Base-by-base conservation (phyloP, 2,329 filamentous ascomycete species). In the Aspergillus novofumigatus region DNA sequence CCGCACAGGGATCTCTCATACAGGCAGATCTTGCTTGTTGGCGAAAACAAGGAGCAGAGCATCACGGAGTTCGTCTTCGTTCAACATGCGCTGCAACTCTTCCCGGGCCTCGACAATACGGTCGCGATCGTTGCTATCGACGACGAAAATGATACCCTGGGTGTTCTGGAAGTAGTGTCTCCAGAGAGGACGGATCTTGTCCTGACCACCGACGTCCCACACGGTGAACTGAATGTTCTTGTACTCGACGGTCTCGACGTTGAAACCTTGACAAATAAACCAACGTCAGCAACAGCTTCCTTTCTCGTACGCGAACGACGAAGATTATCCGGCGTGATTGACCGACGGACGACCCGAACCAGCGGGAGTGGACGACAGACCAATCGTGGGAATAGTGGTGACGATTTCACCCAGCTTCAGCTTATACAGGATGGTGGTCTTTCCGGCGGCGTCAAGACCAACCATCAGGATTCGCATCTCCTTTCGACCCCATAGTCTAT, bases 381-480 rank as follows among this genome's bases (percentile, higher is more conserved):
- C 94, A 74, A 97, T 96, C 74, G 94, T 99, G 69, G 94, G 94
- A 74, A 99, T 99, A 69, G 94, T 99, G 75, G 94, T 97, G 78
- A 97, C 94, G 77, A 96, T 94, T 84, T 97, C 75, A 77, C 94
- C 93, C 75, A 99, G 90, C 87, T 99, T 99, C 79, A 99, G 88
- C 86, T 99, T 99, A 85, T 99, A 99, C 70, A 99, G 88, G 76
- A 99, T 99, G 71, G 94, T 99, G 75, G 94, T 99, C 87, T 99
- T 99, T 89, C 94, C 94, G 78, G 94, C 94, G 73, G 94, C 94
- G 80, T 99, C 94, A 73, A 99, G 88, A 86, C 94, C 94, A 72
- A 99, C 92, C 94, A 99, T 99, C 80, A 99, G 81, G 83, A 99
- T 97, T 85, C 94, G 88, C 94, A 99, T 99, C 87, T 99, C 94